These are phyloP conservation scores for Heliosperma pusillum DNA, from an alignment of 148 eudicot species.

Conservation along the genomic window DNA sequence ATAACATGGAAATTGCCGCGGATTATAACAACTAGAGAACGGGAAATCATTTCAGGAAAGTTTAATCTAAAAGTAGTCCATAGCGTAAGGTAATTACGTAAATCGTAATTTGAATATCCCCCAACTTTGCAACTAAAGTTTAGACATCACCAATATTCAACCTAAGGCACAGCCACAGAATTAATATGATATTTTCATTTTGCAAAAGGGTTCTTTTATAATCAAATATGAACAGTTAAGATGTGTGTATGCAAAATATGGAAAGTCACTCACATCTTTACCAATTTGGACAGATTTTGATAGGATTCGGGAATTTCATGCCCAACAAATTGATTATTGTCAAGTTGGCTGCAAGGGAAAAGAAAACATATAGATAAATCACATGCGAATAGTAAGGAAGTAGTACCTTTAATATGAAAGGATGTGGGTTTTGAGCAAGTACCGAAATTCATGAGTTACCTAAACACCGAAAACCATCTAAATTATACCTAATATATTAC, in stretches of 20 bases:
- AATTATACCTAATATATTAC: not conserved
- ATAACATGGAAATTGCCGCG: not conserved
- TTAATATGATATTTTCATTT: not conserved
- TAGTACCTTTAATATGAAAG: not conserved
- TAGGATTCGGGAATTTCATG: slow-evolving; percentile 54
- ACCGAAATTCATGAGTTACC: not conserved
- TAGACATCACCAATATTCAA: not conserved
- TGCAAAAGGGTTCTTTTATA: not conserved
- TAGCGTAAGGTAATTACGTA: not conserved
- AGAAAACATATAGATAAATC: slow-evolving; percentile 2
- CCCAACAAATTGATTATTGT: slow-evolving; percentile 64
- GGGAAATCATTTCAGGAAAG: too few relatives aligned
- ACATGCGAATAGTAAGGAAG: not conserved
- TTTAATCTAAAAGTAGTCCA: not conserved
- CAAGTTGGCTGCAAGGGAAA: slow-evolving; percentile 63
- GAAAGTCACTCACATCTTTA: slow-evolving; percentile 58
- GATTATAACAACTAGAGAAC: not conserved
- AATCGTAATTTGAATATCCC: not conserved
- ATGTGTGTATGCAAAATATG: not conserved
- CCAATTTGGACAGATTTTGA: slow-evolving; percentile 51
- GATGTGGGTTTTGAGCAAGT: not conserved
- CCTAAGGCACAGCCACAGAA: not conserved
- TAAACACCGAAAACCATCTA: not conserved
- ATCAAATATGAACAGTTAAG: not conserved
- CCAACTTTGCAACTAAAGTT: not conserved